Evolutionary conservation across 495 filamentous ascomycete species (phyloP).

Genomic region (Terfezia claveryi): DNA sequence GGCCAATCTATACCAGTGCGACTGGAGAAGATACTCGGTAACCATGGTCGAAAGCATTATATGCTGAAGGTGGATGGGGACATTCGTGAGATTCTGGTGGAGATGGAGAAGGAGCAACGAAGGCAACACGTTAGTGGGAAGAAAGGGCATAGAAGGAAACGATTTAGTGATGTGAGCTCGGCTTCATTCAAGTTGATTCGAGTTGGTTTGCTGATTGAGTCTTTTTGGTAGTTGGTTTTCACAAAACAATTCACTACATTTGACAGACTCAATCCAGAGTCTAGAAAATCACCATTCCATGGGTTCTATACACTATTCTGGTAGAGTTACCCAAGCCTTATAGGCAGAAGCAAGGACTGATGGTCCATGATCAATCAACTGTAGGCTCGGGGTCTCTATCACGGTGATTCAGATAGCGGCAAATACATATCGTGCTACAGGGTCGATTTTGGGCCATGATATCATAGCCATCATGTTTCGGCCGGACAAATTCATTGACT

Average conservation of each 20-base stretch:
- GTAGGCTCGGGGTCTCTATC: conserved; percentile 34
- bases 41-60: conserved; percentile 13
- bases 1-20: conserved; percentile 9
- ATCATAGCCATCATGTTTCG: conserved; percentile 45
- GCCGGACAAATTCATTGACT: conserved; percentile 36
- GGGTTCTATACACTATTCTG: conserved; percentile 64
- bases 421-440: conserved; percentile 39
- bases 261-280: conserved; percentile 39
- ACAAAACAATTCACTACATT: conserved; percentile 47
- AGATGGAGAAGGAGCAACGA: not conserved
- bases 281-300: conserved; percentile 38
- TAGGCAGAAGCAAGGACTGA: not conserved
- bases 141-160: conserved; percentile 22
- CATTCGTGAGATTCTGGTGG: conserved; percentile 4
- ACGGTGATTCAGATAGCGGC: conserved; percentile 39
- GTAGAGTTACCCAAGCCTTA: conserved; percentile 5
- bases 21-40: conserved; percentile 8
- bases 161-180: conserved; percentile 31
- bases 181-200: not conserved
- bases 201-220: not conserved
- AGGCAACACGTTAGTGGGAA: not conserved
- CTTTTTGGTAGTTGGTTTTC: conserved; percentile 30
- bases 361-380: not conserved
- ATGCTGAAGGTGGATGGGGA: conserved; percentile 12
- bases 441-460: conserved; percentile 41